Base-by-base conservation (phyloP, 2,329 filamentous ascomycete genomes). In the Diplodia intermedia region DNA sequence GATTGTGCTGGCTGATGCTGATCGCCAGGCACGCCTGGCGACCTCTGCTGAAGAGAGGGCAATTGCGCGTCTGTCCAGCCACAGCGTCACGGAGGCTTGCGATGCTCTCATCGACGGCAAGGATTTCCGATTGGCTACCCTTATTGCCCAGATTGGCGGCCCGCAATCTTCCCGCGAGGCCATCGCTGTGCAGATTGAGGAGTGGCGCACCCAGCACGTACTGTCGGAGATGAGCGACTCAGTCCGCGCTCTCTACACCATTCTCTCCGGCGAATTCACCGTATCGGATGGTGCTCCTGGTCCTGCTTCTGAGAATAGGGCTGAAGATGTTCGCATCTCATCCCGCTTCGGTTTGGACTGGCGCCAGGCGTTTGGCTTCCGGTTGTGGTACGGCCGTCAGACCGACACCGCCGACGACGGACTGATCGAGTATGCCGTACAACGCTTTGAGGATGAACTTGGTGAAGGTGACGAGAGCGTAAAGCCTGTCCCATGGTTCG, bases 321-420 rank as follows among this genome's bases (percentile, higher is more conserved):
- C 90, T 49, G 86, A 89, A 15, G 90, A 90, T 0, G 97, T 99
- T 75, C 86, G 89, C 66, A 91, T 99, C 71, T 91, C 93, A 0
- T 86, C 91, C 73, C 89, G 90, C 56, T 99, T 97, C 76, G 88
- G 88, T 4, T 84, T 99, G 43, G 91, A 96, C 77, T 99, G 95
- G 95, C 90, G 92, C 77, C 94, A 97, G 75, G 90, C 94, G 0
- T 97, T 99, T 78, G 94, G 92, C 12, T 85, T 99, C 61, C 89
- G 94, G 53, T 84, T 99, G 1, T 98, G 93, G 91, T 99, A 97
- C 77, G 90, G 89, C 54, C 38, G 26, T 20, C 40, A 67, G 20
- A 91, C 89, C 50, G 84, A 87, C 2, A 83, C 86, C 40, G 84
- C 89, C 49, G 90, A 93, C 54, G 86, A 88, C 43, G 62, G 52